Base-by-base conservation (phyloP, 768 basidiomycete genomes). In the Leccinum longicurvipes region DNA sequence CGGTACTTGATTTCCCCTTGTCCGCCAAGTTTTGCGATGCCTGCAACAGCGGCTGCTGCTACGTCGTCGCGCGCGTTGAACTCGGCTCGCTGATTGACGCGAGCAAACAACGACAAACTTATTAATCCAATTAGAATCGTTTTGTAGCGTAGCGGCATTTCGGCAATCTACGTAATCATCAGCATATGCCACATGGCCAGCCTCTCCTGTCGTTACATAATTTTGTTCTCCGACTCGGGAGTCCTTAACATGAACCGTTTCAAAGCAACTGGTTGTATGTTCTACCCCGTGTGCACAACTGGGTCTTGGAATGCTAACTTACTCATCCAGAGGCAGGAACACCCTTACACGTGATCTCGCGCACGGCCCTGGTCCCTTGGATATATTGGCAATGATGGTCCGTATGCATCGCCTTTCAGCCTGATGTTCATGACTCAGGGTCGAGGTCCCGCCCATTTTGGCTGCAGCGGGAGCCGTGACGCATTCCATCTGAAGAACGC, bases 391-490 rank as follows among this genome's bases (percentile, higher is more conserved):
- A 39, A 2, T 39, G 9, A n/a, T 14, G 17, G 17, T 19, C n/a
- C n/a, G 39, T 17, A 36, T 17, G 31, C 10, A 19, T 19, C n/a
- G 19, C n/a, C 3, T 41, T 41, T 41, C n/a, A 36, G 41, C 8
- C 21, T 17, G 11, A 7, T 21, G 11, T 21, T 21, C 10, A 6
- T 19, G n/a, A 42, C 47, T 62, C 55, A 48, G n/a, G n/a, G n/a
- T 45, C 47, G 46, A n/a, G 32, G 41, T 24, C n/a, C 11, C 17
- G 14, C 28, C 50, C 62, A 57, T 8, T 29, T 23, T 59, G 52
- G 31, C 58, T 15, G 53, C 4, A 23, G 36, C 9, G 39, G 45
- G 8, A 28, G 17, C 29, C 12, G 34, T 32, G 28, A 19, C 11
- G n/a, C 14, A 32, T 27, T 25, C 8, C 24, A 12, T 14, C 21